These are phyloP conservation scores for Pyrenochaeta sp. DNA, from an alignment of 2,329 filamentous ascomycete species.

Conservation along the genomic window DNA sequence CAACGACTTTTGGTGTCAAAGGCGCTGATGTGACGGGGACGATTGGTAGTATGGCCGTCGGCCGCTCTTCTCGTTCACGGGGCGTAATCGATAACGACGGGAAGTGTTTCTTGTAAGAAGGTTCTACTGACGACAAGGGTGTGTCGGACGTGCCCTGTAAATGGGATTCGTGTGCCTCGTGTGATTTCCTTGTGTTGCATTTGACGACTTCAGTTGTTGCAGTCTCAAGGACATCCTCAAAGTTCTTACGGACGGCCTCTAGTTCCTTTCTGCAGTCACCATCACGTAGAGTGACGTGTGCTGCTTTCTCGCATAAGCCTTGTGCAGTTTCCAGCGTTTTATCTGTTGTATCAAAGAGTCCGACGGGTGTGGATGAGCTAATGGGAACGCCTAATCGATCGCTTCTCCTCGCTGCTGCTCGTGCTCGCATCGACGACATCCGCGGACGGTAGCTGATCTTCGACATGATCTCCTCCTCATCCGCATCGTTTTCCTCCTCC, in stretches of 20 bases:
- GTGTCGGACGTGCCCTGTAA: conserved; percentile 27
- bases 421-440: conserved; percentile 43
- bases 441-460: conserved; percentile 50
- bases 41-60: conserved; percentile 14
- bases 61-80: conserved; percentile 8
- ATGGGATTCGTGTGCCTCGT: conserved; percentile 15
- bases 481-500: conserved; percentile 30
- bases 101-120: conserved; percentile 22
- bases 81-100: conserved; percentile 17
- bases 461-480: conserved; percentile 37
- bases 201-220: conserved; percentile 56
- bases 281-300: conserved; percentile 87
- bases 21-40: conserved; percentile 5
- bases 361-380: conserved; percentile 26
- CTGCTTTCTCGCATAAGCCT: conserved; percentile 82
- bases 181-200: conserved; percentile 25
- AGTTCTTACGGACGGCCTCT: conserved; percentile 70
- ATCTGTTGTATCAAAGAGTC: conserved; percentile 71
- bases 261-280: conserved; percentile 85
- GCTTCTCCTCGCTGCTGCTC: conserved; percentile 24
- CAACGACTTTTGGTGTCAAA: conserved; percentile 29
- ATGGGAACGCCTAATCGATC: conserved; percentile 11
- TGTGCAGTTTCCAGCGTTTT: conserved; percentile 82
- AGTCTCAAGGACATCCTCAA: conserved; percentile 69
- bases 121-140: conserved; percentile 22